These are phyloP conservation scores for Coemansia brasiliensis DNA, from an alignment of 192 early-diverging fungal species.

Conservation along the genomic window DNA sequence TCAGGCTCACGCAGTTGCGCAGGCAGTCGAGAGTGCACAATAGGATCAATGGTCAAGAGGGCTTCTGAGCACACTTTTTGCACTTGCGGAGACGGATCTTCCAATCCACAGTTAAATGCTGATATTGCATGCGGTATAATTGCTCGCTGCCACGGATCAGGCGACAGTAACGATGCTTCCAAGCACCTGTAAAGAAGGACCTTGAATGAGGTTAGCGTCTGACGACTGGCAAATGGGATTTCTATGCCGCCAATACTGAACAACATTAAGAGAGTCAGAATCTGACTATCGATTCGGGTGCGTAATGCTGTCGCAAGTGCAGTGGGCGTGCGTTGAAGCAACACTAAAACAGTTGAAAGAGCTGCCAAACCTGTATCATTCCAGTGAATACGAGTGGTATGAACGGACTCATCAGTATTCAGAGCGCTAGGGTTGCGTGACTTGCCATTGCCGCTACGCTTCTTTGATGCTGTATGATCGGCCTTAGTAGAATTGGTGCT, in stretches of 20 bases:
- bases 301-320: conserved; percentile 26
- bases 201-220: conserved; percentile 22
- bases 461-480: conserved; percentile 13
- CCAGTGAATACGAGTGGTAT: conserved; percentile 23
- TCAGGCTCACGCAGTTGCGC: conserved; percentile 49
- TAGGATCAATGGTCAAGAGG: conserved; percentile 28
- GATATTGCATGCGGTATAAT: conserved; percentile 45
- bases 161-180: conserved; percentile 44
- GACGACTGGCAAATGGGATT: conserved; percentile 25
- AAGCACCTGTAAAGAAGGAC: conserved; percentile 30
- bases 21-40: conserved; percentile 44
- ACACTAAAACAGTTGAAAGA: conserved; percentile 14
- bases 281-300: conserved; percentile 31
- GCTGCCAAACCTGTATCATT: conserved; percentile 29
- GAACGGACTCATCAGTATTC: conserved; percentile 4
- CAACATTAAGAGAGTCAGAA: conserved; percentile 37
- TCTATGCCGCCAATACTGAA: conserved; percentile 28
- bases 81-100: conserved; percentile 18
- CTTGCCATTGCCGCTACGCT: conserved; percentile 29
- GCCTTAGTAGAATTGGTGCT: neutral
- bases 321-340: conserved; percentile 34
- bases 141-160: conserved; percentile 47
- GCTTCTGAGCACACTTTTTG: conserved; percentile 21
- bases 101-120: conserved; percentile 32
- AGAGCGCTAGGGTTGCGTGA: conserved; percentile 10